Evolutionary conservation across 1,139 yeast species (phyloP), one percentile per base, ranked within the genome.

Genomic region (Saccharomyces hybrid): DNA sequence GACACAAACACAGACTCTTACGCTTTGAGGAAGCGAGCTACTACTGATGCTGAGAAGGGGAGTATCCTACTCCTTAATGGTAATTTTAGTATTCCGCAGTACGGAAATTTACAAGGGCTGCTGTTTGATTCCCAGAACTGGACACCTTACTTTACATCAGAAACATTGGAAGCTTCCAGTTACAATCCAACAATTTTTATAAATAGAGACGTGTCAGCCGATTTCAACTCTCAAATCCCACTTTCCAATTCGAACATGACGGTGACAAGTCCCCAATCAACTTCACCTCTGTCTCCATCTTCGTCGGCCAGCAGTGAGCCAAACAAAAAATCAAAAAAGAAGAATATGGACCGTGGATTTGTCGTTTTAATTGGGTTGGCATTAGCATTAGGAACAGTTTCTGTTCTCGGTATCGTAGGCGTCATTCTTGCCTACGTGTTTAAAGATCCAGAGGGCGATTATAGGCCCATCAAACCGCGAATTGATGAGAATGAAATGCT

Each of bases 361-460:
- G 90, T 91, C 20, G 96, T 90, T 6, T 85, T 96, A 32, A 82
- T 93, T 42, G 86, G 96, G 0, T 78, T 90, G 55, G 98, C 97
- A 0, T 80, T 93, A 65, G 91, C 98, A 0, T 70, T 93, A 47
- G 96, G 93, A 0, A 82, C 97, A 2, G 81, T 91, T 50, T 75
- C 84, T 9, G 67, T 88, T 1, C 69, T 91, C 52, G 86, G 93
- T 28, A 73, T 82, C 28, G 68, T 82, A 47, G 90, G 87, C 78
- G 66, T 74, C 76, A 50, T 75, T 78, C 50, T 79, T 67, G 73
- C 74, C 76, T 72, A 67, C 74, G 62, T 72, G 69, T 75, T 76
- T 63, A 73, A 70, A 72, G 72, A 63, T 54, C 44, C 44, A 4
- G 44, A 56, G 55, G 59, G 66, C 9, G 46, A 49, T 20, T 56